Evolutionary conservation across 139 green algal species (phyloP), one percentile per base, ranked within the genome.

Genomic region (Trebouxia sp.): DNA sequence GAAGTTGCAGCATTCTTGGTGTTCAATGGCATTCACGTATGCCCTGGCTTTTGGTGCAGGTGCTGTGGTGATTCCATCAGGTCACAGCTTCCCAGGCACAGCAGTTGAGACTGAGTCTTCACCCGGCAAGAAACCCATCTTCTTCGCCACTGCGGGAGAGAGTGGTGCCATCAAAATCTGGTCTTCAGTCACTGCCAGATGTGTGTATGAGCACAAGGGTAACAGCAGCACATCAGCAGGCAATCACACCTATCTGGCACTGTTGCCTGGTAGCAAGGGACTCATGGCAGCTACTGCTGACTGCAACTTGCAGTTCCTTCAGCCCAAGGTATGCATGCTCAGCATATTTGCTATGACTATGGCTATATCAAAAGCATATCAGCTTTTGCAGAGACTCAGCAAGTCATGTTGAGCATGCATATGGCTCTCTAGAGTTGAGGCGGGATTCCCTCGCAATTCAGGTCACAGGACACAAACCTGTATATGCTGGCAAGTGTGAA

Each of bases 111-210:
- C 38, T 41, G 48, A 76, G 45, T 55, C 47, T 17, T 72, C 67
- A 32, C 45, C 50, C 28, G 85, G 53, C 66, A 39, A 65, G 47
- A 78, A 67, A 35, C 22, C 37, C 32, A 32, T 94, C 0, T 87
- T 72, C 76, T 98, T 98, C 83, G 91, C 91, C 30, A 97, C 92
- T 6, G 93, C 87, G 14, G 95, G 95, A 12, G 95, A 98, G 65
- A 88, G 85, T 38, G 95, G 95, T 0, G 41, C 70, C 6, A 42
- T 98, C 12, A 83, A 82, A 38, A 42, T 95, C 32, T 98, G 95
- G 95, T 75, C 85, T 15, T 83, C 86, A 15, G 89, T 94, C 83
- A 95, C 87, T 0, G 69, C 41, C 28, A 56, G 39, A 24, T 96
- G 89, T 65, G 62, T 91, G 24, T 90, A 92, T 41, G 89, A 89